Evolutionary conservation across 2,329 filamentous ascomycete genomes (phyloP), one percentile per base, ranked within the genome.

Genomic region (Paracamarosporium sp.): DNA sequence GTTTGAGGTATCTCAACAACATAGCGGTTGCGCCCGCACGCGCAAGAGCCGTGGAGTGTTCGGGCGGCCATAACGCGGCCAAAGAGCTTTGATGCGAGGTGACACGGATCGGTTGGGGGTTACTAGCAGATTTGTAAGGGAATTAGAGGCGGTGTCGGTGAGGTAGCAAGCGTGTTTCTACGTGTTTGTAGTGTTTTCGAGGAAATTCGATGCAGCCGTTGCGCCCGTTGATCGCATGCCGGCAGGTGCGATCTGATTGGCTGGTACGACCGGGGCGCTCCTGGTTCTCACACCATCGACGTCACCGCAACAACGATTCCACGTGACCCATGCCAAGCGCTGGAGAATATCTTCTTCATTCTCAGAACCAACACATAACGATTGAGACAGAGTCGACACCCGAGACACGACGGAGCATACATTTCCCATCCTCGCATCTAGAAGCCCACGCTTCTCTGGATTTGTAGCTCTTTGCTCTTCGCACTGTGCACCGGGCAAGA

Each of bases 1-100:
- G 86, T 79, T 36, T 80, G 77, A 38, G 92, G 92, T 24, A 94
- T 83, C 44, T 86, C 79, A 65, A 97, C 87, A 56, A 88, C 83
- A 78, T 96, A 97, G 71, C 88, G 85, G 71, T 95, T 96, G 60
- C 93, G 87, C 56, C 93, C 92, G 76, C 93, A 97, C 52, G 90
- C 88, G 80, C 93, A 97, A 63, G 88, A 86, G 68, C 93, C 93
- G 63, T 85, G 87, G 56, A 96, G 83, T 36, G 83, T 83, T 59
- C 85, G 73, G 38, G 71, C 62, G 53, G 73, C 71, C 72, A 72
- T 72, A 54, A 36, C 35, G 55, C n/a, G 44, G 45, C 41, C 45
- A 50, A 28, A 20, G 28, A 20, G 20, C 35, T 46, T 15, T 36
- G 12, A 38, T 51, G 41, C 22, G 38, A 47, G 47, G 30, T 44